These are phyloP conservation scores for Tolypocladium inflatum DNA, from an alignment of 2,329 filamentous ascomycete genomes.

Conservation along the genomic window DNA sequence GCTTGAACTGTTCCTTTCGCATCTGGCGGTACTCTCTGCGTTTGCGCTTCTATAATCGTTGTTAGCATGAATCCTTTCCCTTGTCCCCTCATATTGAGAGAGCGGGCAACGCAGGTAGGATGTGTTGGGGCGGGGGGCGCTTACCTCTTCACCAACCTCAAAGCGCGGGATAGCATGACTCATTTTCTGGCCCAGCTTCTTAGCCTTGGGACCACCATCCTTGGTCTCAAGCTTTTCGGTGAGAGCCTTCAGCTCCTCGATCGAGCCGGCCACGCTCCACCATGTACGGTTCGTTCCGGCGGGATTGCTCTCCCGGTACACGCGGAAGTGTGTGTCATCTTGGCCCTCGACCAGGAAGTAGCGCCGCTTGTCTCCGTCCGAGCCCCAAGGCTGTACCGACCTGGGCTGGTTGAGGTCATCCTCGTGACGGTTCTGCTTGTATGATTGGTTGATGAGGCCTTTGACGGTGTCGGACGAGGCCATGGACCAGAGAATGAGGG, in stretches of 20 bases:
- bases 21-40: conserved; percentile 83
- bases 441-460: conserved; percentile 72
- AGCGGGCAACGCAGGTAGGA: not conserved
- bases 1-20: conserved; percentile 78
- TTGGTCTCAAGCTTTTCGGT: conserved; percentile 65
- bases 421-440: conserved; percentile 80
- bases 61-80: conserved; percentile 7
- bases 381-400: conserved; percentile 84
- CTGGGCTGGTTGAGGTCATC: conserved; percentile 74
- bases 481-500: conserved; percentile 80
- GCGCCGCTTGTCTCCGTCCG: conserved; percentile 79
- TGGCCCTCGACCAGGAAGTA: conserved; percentile 92
- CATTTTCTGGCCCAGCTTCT: conserved; percentile 69
- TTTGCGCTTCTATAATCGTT: conserved; percentile 64
- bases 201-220: conserved; percentile 75
- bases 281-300: conserved; percentile 68
- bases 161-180: conserved; percentile 74
- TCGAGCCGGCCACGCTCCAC: conserved; percentile 86
- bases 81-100: not conserved
- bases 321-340: conserved; percentile 86
- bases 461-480: conserved; percentile 80
- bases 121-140: conserved; percentile 10
- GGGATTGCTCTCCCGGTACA: conserved; percentile 90
- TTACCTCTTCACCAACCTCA: conserved; percentile 83
- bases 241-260: conserved; percentile 72